Conservation (phyloP, 2,329 filamentous ascomycete species). For the Claviceps sp. region DNA sequence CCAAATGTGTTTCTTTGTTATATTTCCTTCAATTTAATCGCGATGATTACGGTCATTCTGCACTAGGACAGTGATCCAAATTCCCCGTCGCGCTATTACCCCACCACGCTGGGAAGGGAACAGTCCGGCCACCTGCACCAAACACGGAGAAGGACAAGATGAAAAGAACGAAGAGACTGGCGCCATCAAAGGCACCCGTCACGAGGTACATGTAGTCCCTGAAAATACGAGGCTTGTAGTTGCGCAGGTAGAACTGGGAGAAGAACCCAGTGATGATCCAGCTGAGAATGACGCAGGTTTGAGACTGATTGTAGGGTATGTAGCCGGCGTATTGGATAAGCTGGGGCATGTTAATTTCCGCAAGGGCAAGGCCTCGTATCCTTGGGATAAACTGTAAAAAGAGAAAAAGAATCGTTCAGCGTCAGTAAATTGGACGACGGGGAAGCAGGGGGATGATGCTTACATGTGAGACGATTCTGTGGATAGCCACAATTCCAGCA, state of each 20-base stretch:
- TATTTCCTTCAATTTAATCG: no score
- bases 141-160: slow-evolving; percentile 40
- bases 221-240: slow-evolving; percentile 37
- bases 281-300: slow-evolving; percentile 40
- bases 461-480: background rate
- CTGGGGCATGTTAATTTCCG: slow-evolving; percentile 3
- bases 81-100: slow-evolving; percentile 36
- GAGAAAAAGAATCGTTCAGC: background rate
- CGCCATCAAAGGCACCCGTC: slow-evolving; percentile 39
- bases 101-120: slow-evolving; percentile 40
- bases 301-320: slow-evolving; percentile 20
- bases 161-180: slow-evolving; percentile 19
- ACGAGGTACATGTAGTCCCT: slow-evolving; percentile 40
- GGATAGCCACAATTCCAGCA: slow-evolving; percentile 16
- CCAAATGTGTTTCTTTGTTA: no score
- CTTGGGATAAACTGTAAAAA: slow-evolving; percentile 1
- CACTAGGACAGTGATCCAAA: slow-evolving; percentile 32
- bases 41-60: slow-evolving; percentile 12
- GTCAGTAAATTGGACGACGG: no score
- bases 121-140: slow-evolving; percentile 30
- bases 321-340: slow-evolving; percentile 4
- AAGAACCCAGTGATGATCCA: slow-evolving; percentile 32
- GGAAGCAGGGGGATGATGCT: background rate
- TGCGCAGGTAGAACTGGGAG: slow-evolving; percentile 37
- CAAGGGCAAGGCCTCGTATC: background rate